A percentile compares a stretch with the other conserved stretches of the same genome.
phyloP scores from a whole-genome alignment of 768 basidiomycete species.

The Amanita thiersii region DNA sequence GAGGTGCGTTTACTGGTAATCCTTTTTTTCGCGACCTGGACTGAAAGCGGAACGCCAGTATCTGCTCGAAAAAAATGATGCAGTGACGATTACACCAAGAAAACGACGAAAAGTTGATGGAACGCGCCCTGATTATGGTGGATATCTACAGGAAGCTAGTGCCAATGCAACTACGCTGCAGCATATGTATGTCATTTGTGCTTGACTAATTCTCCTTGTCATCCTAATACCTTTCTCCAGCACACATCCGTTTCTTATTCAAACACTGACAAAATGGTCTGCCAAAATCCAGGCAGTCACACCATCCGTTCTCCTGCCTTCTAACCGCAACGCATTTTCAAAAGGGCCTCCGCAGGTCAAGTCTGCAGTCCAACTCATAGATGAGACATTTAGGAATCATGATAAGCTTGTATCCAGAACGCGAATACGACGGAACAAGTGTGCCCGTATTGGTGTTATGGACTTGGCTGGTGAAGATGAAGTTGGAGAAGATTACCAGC shows the following conservation, averaged over 20 bases:
- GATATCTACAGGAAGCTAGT: constrained; percentile 35
- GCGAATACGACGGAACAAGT: constrained; percentile 44
- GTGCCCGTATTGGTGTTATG: constrained; percentile 28
- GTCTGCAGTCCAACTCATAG: constrained; percentile 67
- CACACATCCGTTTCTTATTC: constrained; percentile 60
- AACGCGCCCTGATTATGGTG: constrained; percentile 23
- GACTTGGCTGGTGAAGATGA: constrained; percentile 25
- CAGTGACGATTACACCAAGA: constrained; percentile 38
- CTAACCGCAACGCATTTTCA: constrained; percentile 62
- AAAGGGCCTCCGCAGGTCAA: constrained; percentile 48
- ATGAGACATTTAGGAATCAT: constrained; percentile 58
- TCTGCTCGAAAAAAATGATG: constrained; percentile 39
- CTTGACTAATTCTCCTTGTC: neutral
- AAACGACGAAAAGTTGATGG: constrained; percentile 44
- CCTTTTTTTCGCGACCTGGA: neutral
- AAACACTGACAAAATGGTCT: constrained; percentile 91
- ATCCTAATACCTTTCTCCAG: constrained; percentile 27
- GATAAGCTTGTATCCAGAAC: constrained; percentile 58
- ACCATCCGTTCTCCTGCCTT: constrained; percentile 64
- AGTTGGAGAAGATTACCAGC: constrained; percentile 30
- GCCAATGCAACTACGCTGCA: constrained; percentile 38
- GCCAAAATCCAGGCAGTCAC: constrained; percentile 91
- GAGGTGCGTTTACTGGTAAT: constrained; percentile 34
- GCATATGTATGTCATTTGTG: constrained; percentile 33
- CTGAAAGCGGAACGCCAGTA: constrained; percentile 21